A percentile compares a stretch with the other conserved stretches of the same genome.
These are phyloP conservation scores for Pelomyxa schiedti DNA, from an alignment of 78 protist species.

Conservation along the genomic window DNA sequence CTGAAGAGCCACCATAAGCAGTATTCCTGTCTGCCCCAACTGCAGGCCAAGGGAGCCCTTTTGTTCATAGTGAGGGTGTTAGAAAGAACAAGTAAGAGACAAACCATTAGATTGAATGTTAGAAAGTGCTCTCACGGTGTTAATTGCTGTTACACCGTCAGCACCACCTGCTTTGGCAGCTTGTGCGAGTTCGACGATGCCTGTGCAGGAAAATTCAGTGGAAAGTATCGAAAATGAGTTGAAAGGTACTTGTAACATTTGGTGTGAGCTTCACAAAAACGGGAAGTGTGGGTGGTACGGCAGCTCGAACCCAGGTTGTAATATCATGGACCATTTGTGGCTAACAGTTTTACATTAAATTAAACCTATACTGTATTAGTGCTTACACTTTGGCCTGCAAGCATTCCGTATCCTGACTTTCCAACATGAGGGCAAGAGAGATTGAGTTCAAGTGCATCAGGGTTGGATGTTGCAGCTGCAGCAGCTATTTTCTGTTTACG, in stretches of 20 bases:
- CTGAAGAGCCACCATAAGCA: conserved; percentile 71
- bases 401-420: conserved; percentile 69
- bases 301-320: conserved; percentile 54
- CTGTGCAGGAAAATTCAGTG: no score
- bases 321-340: conserved; percentile 49
- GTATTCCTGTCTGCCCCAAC: conserved; percentile 51
- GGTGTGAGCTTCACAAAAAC: conserved; percentile 84
- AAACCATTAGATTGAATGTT: no score
- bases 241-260: conserved; percentile 74
- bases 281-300: conserved; percentile 35
- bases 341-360: no score
- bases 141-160: conserved; percentile 68
- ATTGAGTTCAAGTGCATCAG: conserved; percentile 75
- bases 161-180: conserved; percentile 74
- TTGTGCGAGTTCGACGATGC: conserved; percentile 37
- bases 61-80: conserved; percentile 3
- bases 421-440: conserved; percentile 82
- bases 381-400: conserved; percentile 68
- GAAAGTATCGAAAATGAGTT: no score
- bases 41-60: conserved; percentile 55
- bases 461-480: conserved; percentile 30
- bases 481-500: conserved; percentile 38
- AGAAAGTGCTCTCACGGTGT: conserved; percentile 50
- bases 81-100: no score
- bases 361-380: no score